These are phyloP conservation scores for Geranium rotundifolium DNA, from an alignment of 345 rosid species.

Conservation along the genomic window DNA sequence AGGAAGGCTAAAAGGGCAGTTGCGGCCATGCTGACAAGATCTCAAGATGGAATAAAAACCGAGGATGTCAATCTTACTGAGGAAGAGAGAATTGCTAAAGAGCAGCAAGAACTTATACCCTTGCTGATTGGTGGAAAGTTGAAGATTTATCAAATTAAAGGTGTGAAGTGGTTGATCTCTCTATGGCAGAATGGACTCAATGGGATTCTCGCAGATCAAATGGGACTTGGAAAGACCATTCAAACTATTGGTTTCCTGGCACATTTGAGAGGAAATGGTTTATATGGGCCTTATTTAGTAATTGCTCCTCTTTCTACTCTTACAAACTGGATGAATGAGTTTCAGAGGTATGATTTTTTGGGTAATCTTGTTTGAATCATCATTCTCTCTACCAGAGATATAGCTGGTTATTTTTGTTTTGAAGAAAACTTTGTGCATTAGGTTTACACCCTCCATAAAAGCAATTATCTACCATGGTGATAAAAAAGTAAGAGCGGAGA, in stretches of 20 bases:
- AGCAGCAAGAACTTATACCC: conserved; percentile 78
- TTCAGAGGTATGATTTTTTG: conserved; percentile 37
- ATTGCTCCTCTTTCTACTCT: conserved; percentile 98
- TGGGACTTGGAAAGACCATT: conserved; percentile 98
- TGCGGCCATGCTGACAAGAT: conserved; percentile 85
- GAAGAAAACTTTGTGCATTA: conserved; percentile 11
- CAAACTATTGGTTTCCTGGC: conserved; percentile 89
- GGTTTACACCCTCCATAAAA: conserved; percentile 67
- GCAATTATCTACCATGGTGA: conserved; percentile 81
- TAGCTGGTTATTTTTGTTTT: background rate
- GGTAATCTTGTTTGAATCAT: background rate
- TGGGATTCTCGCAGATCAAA: conserved; percentile 98
- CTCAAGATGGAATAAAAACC: conserved; percentile 32
- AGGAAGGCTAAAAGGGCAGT: conserved; percentile 80
- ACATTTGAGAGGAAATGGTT: conserved; percentile 73
- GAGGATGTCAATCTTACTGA: conserved; percentile 46
- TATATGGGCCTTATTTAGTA: conserved; percentile 82
- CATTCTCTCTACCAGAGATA: background rate
- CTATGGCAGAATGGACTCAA: conserved; percentile 92
- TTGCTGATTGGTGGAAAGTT: conserved; percentile 79
- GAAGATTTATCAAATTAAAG: conserved; percentile 86
- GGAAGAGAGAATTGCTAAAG: conserved; percentile 65
- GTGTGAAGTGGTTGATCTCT: conserved; percentile 95
- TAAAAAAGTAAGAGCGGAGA: conserved; percentile 50
- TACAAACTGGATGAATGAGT: conserved; percentile 85